Conservation (phyloP, 768 basidiomycete species). For the Fomitopsis serialis region DNA sequence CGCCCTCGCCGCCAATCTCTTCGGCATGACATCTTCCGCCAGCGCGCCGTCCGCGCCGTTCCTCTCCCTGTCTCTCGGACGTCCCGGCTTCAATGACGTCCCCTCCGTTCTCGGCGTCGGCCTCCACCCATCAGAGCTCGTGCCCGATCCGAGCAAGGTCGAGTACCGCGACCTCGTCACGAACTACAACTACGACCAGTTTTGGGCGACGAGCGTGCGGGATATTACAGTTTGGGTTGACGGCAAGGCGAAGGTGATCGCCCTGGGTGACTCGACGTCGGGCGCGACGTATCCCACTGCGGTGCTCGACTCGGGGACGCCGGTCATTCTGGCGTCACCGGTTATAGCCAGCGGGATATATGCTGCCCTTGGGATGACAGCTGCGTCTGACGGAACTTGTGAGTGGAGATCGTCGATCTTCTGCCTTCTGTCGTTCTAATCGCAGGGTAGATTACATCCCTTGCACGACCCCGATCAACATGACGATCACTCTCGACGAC, state of each 20-base stretch:
- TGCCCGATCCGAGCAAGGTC: conserved; percentile 47
- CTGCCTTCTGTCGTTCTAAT: conserved; percentile 9
- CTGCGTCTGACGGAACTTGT: conserved; percentile 62
- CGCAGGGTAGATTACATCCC: conserved; percentile 60
- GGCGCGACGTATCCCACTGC: conserved; percentile 50
- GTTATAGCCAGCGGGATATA: conserved; percentile 71
- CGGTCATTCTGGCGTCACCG: conserved; percentile 57
- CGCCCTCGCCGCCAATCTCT: conserved; percentile 61
- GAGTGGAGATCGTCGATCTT: no score
- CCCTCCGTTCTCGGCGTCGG: conserved; percentile 68
- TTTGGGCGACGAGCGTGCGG: conserved; percentile 58
- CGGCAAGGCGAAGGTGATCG: conserved; percentile 34
- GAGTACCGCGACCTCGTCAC: conserved; percentile 43
- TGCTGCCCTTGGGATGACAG: conserved; percentile 61
- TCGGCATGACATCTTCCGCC: conserved; percentile 53
- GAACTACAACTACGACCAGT: conserved; percentile 37
- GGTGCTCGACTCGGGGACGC: conserved; percentile 69
- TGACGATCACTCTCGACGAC: conserved; percentile 60
- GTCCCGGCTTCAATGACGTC: conserved; percentile 55
- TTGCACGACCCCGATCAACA: conserved; percentile 64
- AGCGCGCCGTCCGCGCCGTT: conserved; percentile 57
- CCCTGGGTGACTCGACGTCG: conserved; percentile 33
- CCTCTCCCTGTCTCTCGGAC: conserved; percentile 59
- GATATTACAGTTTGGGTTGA: conserved; percentile 59
- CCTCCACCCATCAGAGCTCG: conserved; percentile 49